A percentile compares a stretch with the other conserved stretches of the same genome.
Conservation (phyloP, 768 basidiomycete species). For the Suillus fuscotomentosus region DNA sequence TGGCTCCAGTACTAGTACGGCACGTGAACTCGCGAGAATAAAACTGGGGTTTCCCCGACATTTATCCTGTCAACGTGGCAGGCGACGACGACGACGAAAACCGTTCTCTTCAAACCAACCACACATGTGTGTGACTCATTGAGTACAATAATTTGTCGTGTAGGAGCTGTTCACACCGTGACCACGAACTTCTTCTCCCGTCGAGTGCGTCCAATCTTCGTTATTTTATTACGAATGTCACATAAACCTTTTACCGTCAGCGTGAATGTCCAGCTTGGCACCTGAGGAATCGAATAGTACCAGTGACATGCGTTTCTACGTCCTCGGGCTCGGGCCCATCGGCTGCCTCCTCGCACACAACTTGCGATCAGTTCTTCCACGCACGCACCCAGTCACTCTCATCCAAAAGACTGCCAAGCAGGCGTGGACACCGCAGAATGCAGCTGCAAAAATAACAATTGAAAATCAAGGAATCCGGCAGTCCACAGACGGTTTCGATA, state of each 20-base stretch:
- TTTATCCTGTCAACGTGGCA: background rate
- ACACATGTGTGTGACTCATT: background rate
- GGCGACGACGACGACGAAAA: background rate
- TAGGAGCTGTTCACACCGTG: background rate
- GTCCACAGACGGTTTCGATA: slow-evolving; percentile 43
- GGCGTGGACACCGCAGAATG: slow-evolving; percentile 32
- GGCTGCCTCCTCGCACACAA: slow-evolving; percentile 82
- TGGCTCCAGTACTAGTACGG: too few relatives aligned
- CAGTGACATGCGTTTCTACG: slow-evolving; percentile 62
- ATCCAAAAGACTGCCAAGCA: slow-evolving; percentile 56
- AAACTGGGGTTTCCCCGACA: background rate
- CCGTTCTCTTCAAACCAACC: background rate
- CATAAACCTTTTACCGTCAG: slow-evolving; percentile 7
- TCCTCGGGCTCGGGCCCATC: slow-evolving; percentile 80
- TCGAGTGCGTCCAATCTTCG: slow-evolving; percentile 6
- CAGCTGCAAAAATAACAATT: slow-evolving; percentile 41
- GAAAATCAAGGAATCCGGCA: slow-evolving; percentile 48
- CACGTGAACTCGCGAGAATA: background rate
- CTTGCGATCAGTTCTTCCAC: slow-evolving; percentile 60
- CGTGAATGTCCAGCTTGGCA: background rate
- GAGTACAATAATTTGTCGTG: background rate
- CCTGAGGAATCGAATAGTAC: slow-evolving; percentile 3
- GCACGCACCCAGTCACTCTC: slow-evolving; percentile 57
- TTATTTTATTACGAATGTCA: slow-evolving; percentile 5
- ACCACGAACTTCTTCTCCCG: background rate